Evolutionary conservation across 495 filamentous ascomycete genomes (phyloP), one percentile per base, ranked within the genome.

Genomic region (Hypoxylon fuscum): DNA sequence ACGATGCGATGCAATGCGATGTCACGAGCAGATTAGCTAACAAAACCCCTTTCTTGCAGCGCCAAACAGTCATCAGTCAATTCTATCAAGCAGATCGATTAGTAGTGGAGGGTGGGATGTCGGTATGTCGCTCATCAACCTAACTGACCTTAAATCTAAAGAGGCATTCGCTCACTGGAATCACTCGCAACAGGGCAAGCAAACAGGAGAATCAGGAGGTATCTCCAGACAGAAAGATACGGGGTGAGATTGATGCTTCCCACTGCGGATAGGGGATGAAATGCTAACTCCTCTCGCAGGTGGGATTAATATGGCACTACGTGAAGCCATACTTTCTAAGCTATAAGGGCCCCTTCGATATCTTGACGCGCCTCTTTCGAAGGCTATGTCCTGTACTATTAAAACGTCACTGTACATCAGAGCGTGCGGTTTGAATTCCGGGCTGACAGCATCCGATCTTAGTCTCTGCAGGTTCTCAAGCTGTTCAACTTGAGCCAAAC

Each of bases 41-140:
- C 52, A 5, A 10, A 3, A 43, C 0, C 53, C 32, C 34, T 29
- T 8, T 38, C 18, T 18, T 54, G 62, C 77, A 98, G 95, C 88
- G 95, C 68, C 95, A 98, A 88, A 96, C 94, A 4, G 81, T 93
- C 27, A 85, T 98, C 64, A 96, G 91, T 68, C 91, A 97, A 73
- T 97, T 97, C 75, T 98, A 90, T 78, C 90, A 96, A 77, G 67
- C 95, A 67, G 92, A 98, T 74, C 80, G 87, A 69, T 84, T 98
- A 71, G 95, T 98, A 20, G 92, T 98, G 5, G 95, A 98, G 72
- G 93, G 94, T 15, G 89, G 90, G 57, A 87, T 74, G 58, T 75
- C 78, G 70, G 79, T 81, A 76, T 3, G 78, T 74, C 34, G 12
- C 27, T 20, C n/a, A 11, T 38, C 4, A 7, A 6, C 8, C 20